Base-by-base conservation (phyloP, 169 alveolate species). In the Plasmodium chabaudi region DNA sequence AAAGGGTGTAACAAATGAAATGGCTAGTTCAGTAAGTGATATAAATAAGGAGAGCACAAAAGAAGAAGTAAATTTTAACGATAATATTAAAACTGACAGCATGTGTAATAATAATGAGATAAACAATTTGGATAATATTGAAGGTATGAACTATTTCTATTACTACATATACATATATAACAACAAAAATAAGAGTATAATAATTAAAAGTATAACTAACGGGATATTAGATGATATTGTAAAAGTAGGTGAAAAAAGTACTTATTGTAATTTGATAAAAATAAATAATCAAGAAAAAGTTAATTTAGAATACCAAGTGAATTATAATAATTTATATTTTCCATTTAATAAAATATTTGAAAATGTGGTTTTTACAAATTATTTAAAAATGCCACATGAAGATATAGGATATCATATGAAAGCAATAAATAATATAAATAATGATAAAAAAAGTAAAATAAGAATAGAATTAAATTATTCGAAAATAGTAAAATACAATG, bases 401-500 rank as follows among this genome's bases (percentile, higher is more conserved):
- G 72, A 67, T 34, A 13, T 59, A 27, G 56, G 21, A 13, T 7
- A 21, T 42, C 4, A 34, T 34, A n/a, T 25, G 12, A 49, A 34
- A 56, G 74, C 23, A 25, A 15, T 49, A 56, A 47, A 75, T 19
- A 9, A 23, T 64, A 9, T 73, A 34, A 75, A 27, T 39, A 82
- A 79, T 4, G 55, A 19, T 12, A 79, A 79, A 49, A 79, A 67
- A 47, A 79, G 89, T 46, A 79, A 79, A 61, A 79, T 79, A n/a
- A 42, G 47, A 44, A 79, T 79, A 65, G 89, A 79, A 15, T 27
- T 79, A 21, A 42, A 65, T 13, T 79, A 79, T 55, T 46, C 65
- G n/a, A 65, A 60, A 79, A 79, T 71, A 42, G 89, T 69, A 79
- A 79, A 67, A 67, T 79, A 61, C 17, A 79, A 79, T 25, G 89